These are phyloP conservation scores for Hibiscus syriacus DNA, from an alignment of 345 rosid species.

Conservation along the genomic window DNA sequence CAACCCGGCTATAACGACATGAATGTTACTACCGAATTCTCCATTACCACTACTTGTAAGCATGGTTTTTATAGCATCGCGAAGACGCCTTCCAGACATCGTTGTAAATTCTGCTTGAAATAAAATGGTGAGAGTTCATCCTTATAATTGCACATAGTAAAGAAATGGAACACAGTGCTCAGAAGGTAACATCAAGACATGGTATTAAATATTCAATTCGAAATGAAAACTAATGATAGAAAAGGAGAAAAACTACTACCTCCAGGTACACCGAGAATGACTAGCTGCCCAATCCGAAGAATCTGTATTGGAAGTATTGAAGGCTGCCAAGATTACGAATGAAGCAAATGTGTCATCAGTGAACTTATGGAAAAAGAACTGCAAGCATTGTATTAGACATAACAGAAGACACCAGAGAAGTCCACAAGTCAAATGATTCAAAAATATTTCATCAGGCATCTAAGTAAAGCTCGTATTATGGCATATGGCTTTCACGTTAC, in stretches of 20 bases:
- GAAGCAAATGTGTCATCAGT: constrained; percentile 5
- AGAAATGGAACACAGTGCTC: no score
- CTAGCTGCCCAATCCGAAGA: constrained; percentile 80
- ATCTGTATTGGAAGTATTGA: constrained; percentile 91
- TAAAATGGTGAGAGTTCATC: constrained; percentile 7
- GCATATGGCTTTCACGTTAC: not conserved
- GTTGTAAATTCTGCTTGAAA: constrained; percentile 74
- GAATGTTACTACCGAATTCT: constrained; percentile 41
- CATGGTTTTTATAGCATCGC: constrained; percentile 76
- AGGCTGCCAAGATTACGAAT: constrained; percentile 54
- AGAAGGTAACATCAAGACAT: no score
- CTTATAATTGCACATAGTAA: not conserved
- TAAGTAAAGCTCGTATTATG: not conserved
- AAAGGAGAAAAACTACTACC: constrained; percentile 38
- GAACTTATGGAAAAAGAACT: not conserved
- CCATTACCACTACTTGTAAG: constrained; percentile 42
- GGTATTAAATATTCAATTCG: no score
- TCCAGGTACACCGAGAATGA: constrained; percentile 92
- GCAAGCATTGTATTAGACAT: not conserved
- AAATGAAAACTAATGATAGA: not conserved
- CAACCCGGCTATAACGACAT: constrained; percentile 87
- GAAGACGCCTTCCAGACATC: constrained; percentile 99
- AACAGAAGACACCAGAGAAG: not conserved
- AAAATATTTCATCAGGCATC: not conserved
- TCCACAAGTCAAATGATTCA: not conserved